Evolutionary conservation across 306 rosid genomes (phyloP).

Genomic region (Cucurbita argyrosperma): DNA sequence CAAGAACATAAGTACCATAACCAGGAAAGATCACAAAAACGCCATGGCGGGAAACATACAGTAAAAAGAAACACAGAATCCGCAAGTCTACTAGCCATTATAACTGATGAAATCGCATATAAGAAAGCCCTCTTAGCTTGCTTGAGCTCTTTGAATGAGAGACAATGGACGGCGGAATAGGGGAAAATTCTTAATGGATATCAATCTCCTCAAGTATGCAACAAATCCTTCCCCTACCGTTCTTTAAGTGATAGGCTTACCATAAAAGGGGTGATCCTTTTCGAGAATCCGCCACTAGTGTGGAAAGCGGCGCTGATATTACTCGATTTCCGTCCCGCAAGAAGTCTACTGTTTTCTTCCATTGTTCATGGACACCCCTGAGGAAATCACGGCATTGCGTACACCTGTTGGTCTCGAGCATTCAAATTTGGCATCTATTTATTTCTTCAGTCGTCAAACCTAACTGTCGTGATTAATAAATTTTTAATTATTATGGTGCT

Average conservation of each 20-base stretch:
- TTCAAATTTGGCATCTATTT: too few relatives aligned
- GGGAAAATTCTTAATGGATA: neutral
- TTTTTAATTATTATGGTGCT: too few relatives aligned
- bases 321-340: neutral
- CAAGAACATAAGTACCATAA: neutral
- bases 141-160: neutral
- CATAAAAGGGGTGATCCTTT: neutral
- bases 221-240: neutral
- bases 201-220: neutral
- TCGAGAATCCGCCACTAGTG: neutral
- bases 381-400: too few relatives aligned
- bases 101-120: constrained; percentile 13
- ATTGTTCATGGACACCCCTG: too few relatives aligned
- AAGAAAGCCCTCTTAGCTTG: constrained; percentile 9
- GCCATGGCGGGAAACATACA: constrained; percentile 14
- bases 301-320: neutral
- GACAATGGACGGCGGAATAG: neutral
- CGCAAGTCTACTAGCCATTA: constrained; percentile 59
- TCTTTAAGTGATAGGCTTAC: neutral
- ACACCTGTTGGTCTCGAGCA: too few relatives aligned
- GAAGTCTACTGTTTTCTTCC: too few relatives aligned
- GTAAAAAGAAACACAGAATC: constrained; percentile 45
- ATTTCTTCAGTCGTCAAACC: too few relatives aligned
- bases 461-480: too few relatives aligned
- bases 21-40: neutral